Percentiles rank a stretch among this genome's conserved stretches.
Conservation (phyloP, 495 filamentous ascomycete species). For the Usnea hakonensis region DNA sequence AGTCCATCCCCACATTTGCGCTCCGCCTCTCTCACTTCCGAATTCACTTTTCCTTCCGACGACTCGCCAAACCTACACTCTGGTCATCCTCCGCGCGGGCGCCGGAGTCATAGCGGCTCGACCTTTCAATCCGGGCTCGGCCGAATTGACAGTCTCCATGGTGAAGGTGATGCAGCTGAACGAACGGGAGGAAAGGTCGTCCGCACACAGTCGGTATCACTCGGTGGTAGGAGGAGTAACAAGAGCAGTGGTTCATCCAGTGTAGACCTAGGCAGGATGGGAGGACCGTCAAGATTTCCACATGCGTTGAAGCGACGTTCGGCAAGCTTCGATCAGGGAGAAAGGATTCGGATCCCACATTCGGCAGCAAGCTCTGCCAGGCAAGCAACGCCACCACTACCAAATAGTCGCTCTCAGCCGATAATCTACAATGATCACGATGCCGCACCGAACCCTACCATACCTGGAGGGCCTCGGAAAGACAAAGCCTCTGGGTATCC, state of each 20-base stretch:
- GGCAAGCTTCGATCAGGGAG: slow-evolving; percentile 69
- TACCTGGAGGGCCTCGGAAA: slow-evolving; percentile 69
- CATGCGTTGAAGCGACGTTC: slow-evolving; percentile 55
- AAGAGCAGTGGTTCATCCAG: slow-evolving; percentile 67
- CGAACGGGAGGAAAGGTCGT: slow-evolving; percentile 27
- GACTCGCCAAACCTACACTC: slow-evolving; percentile 59
- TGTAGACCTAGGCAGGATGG: slow-evolving; percentile 50
- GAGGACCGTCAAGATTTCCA: slow-evolving; percentile 45
- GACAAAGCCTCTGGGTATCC: slow-evolving; percentile 20
- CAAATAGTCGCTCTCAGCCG: slow-evolving; percentile 26
- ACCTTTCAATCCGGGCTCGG: slow-evolving; percentile 56
- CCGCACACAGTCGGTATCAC: slow-evolving; percentile 16
- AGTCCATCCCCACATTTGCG: slow-evolving; percentile 49
- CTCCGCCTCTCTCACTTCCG: slow-evolving; percentile 66
- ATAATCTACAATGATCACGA: slow-evolving; percentile 55
- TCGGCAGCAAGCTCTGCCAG: slow-evolving; percentile 13
- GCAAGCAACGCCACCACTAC: slow-evolving; percentile 5
- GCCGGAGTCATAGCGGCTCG: slow-evolving; percentile 77
- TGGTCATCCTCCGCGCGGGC: slow-evolving; percentile 48
- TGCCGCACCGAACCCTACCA: slow-evolving; percentile 79
- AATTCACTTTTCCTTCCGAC: slow-evolving; percentile 57
- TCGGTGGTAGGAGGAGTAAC: slow-evolving; percentile 51
- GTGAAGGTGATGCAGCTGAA: slow-evolving; percentile 34
- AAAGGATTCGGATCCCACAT: slow-evolving; percentile 24
- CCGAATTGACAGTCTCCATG: slow-evolving; percentile 56